Evolutionary conservation across 345 rosid species (phyloP).

Genomic region (Salix exigua): DNA sequence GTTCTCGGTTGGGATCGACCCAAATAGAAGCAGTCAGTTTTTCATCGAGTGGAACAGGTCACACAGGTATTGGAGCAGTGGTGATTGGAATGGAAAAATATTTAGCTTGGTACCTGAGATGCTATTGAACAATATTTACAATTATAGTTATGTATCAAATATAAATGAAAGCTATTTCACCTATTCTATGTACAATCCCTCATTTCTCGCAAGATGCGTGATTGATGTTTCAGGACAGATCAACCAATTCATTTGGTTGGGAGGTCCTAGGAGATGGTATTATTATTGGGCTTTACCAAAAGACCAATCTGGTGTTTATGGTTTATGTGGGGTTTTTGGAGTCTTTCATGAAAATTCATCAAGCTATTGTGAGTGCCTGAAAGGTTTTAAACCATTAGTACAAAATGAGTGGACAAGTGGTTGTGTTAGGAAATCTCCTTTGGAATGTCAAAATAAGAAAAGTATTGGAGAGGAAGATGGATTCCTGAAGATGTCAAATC

Average conservation of each 20-base stretch:
- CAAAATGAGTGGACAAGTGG: conserved; percentile 17
- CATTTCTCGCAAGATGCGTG: background rate
- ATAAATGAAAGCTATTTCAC: conserved; percentile 31
- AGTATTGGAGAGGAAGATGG: conserved; percentile 2
- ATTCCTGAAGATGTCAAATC: background rate
- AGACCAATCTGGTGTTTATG: conserved; percentile 6
- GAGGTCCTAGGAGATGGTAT: conserved; percentile 6
- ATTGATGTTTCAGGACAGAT: conserved; percentile 12
- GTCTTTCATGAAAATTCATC: background rate
- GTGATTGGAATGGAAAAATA: conserved; percentile 8
- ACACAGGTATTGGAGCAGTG: conserved; percentile 13
- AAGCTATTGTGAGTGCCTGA: conserved; percentile 3
- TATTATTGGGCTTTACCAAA: conserved; percentile 23
- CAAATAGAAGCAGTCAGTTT: conserved; percentile 9
- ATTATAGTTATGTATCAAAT: conserved; percentile 9
- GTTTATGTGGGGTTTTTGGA: conserved; percentile 25
- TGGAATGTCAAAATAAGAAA: background rate
- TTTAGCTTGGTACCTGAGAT: conserved; percentile 26
- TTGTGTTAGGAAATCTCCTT: conserved; percentile 12
- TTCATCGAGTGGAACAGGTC: conserved; percentile 10
- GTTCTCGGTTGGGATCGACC: conserved; percentile 16
- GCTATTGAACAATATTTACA: conserved; percentile 8
- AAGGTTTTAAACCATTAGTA: conserved; percentile 7
- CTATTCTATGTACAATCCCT: conserved; percentile 14
- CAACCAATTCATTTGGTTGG: conserved; percentile 12